These are phyloP conservation scores for Posidonia australis DNA, from an alignment of 106 monocot species.

Conservation along the genomic window DNA sequence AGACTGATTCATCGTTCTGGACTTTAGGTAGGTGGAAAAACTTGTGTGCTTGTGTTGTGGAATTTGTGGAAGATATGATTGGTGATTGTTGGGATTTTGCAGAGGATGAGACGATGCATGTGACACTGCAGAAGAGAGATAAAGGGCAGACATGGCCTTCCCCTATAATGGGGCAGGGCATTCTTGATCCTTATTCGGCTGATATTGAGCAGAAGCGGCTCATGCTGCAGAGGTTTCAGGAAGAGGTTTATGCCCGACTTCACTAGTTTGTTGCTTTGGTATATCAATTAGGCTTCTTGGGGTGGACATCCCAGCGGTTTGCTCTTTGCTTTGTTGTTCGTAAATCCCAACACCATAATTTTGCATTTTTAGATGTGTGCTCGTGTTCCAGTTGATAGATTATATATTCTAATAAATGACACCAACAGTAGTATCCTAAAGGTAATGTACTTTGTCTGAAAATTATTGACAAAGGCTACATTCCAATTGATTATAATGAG, in stretches of 20 bases:
- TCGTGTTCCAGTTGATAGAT: too few relatives aligned
- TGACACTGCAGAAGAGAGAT: constrained; percentile 82
- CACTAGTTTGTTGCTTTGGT: neutral
- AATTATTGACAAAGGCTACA: too few relatives aligned
- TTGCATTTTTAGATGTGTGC: too few relatives aligned
- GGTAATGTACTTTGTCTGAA: too few relatives aligned
- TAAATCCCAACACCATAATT: too few relatives aligned
- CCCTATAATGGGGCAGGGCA: constrained; percentile 69
- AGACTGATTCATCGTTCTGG: constrained; percentile 96
- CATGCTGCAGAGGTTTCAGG: constrained; percentile 99
- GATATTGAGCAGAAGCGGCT: constrained; percentile 92
- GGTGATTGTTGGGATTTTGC: constrained; percentile 5
- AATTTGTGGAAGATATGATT: neutral
- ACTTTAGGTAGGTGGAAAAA: constrained; percentile 48
- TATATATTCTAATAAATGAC: too few relatives aligned
- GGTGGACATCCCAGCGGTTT: too few relatives aligned
- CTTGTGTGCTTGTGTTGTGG: neutral
- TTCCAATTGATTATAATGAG: too few relatives aligned
- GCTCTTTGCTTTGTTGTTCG: too few relatives aligned
- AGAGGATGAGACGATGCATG: constrained; percentile 88
- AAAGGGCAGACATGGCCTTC: constrained; percentile 89
- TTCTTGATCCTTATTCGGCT: constrained; percentile 58
- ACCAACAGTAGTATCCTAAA: too few relatives aligned
- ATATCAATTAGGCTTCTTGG: neutral
- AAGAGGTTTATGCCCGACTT: constrained; percentile 45